Percentiles rank a stretch among this genome's conserved stretches.
phyloP scores from a whole-genome alignment of 2,329 filamentous ascomycete genomes.

The Penicillium digitatum region DNA sequence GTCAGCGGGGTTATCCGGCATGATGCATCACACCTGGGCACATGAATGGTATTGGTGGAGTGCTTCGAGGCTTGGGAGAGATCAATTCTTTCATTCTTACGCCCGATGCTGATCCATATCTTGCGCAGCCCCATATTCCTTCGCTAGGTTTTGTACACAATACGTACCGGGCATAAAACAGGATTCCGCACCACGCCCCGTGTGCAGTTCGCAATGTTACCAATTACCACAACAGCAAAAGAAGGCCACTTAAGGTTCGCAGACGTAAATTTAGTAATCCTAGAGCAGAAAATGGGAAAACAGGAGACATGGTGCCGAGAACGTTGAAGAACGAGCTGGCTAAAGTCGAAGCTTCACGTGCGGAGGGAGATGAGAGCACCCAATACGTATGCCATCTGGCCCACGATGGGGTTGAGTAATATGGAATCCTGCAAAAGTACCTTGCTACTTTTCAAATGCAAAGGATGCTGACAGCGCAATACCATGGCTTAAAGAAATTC shows the following conservation, averaged over 20 bases:
- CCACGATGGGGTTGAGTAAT: conserved; percentile 41
- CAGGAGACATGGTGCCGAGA: conserved; percentile 44
- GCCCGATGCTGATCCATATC: conserved; percentile 9
- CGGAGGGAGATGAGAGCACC: conserved; percentile 53
- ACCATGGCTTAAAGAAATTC: conserved; percentile 28
- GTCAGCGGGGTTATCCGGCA: background rate
- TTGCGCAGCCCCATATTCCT: conserved; percentile 13
- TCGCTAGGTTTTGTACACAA: conserved; percentile 42
- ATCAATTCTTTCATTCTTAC: background rate
- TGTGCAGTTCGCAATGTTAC: conserved; percentile 46
- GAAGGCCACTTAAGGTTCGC: conserved; percentile 45
- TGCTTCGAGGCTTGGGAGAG: background rate
- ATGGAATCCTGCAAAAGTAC: conserved; percentile 40
- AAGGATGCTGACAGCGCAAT: conserved; percentile 41
- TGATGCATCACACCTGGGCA: background rate
- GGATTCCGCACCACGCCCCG: conserved; percentile 43
- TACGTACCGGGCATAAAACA: conserved; percentile 53
- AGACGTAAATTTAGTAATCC: background rate
- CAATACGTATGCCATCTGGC: conserved; percentile 56
- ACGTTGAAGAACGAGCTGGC: conserved; percentile 57
- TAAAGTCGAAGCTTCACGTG: conserved; percentile 55
- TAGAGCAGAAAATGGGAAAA: background rate
- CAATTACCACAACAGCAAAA: conserved; percentile 51
- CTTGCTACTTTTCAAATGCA: conserved; percentile 46
- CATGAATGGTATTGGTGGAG: background rate